Percentiles rank a stretch among this genome's conserved stretches.
These are phyloP conservation scores for Ogataea nakhonphanomensis DNA, from an alignment of 805 yeast genomes.

Conservation along the genomic window DNA sequence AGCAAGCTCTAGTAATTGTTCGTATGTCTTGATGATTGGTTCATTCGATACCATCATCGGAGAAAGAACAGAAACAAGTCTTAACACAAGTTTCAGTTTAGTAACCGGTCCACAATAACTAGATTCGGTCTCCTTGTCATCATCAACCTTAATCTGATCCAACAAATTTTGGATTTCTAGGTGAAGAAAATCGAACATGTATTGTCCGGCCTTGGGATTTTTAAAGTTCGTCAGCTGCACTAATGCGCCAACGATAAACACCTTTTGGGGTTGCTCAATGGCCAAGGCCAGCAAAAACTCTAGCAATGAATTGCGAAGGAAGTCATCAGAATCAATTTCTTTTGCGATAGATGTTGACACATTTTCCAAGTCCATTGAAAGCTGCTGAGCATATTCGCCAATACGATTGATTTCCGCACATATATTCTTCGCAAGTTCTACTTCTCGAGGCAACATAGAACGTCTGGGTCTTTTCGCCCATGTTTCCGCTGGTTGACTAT, in stretches of 20 bases:
- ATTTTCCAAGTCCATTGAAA: constrained; percentile 53
- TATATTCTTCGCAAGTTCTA: constrained; percentile 42
- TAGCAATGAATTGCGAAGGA: constrained; percentile 55
- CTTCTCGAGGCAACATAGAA: constrained; percentile 17
- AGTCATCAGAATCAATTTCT: constrained; percentile 60
- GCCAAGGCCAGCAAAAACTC: constrained; percentile 65
- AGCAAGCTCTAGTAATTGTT: constrained; percentile 52
- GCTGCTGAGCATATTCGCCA: constrained; percentile 45
- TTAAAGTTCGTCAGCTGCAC: constrained; percentile 63
- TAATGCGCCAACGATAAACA: constrained; percentile 65
- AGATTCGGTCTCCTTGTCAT: constrained; percentile 21
- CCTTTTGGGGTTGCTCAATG: constrained; percentile 89
- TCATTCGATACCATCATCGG: constrained; percentile 56
- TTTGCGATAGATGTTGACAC: constrained; percentile 64
- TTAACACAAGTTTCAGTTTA: constrained; percentile 62
- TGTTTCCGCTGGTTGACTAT: background rate
- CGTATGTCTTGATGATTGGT: constrained; percentile 39
- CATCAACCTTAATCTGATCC: constrained; percentile 24
- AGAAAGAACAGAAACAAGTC: constrained; percentile 64
- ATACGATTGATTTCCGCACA: constrained; percentile 52
- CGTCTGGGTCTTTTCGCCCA: constrained; percentile 17
- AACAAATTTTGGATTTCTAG: constrained; percentile 57
- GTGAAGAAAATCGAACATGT: constrained; percentile 66
- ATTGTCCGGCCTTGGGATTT: constrained; percentile 63
- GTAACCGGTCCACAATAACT: constrained; percentile 60